phyloP scores from a whole-genome alignment of 108 stramenopile genomes.

The Cyclotella baltica region DNA sequence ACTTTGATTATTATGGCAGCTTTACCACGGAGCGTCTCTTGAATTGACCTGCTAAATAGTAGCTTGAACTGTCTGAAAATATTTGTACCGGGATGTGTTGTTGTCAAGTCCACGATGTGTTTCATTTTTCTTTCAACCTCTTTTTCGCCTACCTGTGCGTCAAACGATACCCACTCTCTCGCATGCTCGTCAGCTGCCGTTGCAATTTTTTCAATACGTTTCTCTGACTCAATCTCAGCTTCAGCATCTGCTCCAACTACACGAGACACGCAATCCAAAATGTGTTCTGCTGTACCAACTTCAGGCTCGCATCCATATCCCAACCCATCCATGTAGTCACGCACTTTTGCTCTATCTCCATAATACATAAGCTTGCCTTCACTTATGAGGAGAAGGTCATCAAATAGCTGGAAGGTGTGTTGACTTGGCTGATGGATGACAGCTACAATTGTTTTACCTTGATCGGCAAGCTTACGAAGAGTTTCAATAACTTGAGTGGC shows the following conservation, averaged over 20 bases:
- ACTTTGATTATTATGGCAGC: slow-evolving; percentile 75
- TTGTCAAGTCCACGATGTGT: slow-evolving; percentile 48
- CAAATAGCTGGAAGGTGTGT: slow-evolving; percentile 83
- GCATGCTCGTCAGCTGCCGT: slow-evolving; percentile 45
- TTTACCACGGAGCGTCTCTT: slow-evolving; percentile 79
- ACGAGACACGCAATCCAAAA: slow-evolving; percentile 85
- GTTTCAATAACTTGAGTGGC: slow-evolving; percentile 75
- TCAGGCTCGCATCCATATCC: slow-evolving; percentile 64
- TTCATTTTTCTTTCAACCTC: slow-evolving; percentile 49
- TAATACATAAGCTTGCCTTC: slow-evolving; percentile 89
- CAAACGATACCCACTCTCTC: slow-evolving; percentile 45
- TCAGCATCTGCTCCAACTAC: slow-evolving; percentile 59
- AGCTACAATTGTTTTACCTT: slow-evolving; percentile 82
- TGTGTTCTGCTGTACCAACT: slow-evolving; percentile 80
- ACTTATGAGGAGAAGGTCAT: slow-evolving; percentile 83
- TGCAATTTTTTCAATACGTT: slow-evolving; percentile 66
- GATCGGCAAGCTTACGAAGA: slow-evolving; percentile 76
- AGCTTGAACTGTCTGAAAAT: slow-evolving; percentile 77
- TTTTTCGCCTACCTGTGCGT: slow-evolving; percentile 9
- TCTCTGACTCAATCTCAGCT: slow-evolving; percentile 35
- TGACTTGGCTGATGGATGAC: slow-evolving; percentile 93
- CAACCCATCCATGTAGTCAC: slow-evolving; percentile 62
- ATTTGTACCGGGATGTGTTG: slow-evolving; percentile 58
- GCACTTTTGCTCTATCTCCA: slow-evolving; percentile 71
- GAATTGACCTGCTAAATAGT: slow-evolving; percentile 65